These are phyloP conservation scores for Venturia asperata DNA, from an alignment of 2,329 filamentous ascomycete species.

Conservation along the genomic window DNA sequence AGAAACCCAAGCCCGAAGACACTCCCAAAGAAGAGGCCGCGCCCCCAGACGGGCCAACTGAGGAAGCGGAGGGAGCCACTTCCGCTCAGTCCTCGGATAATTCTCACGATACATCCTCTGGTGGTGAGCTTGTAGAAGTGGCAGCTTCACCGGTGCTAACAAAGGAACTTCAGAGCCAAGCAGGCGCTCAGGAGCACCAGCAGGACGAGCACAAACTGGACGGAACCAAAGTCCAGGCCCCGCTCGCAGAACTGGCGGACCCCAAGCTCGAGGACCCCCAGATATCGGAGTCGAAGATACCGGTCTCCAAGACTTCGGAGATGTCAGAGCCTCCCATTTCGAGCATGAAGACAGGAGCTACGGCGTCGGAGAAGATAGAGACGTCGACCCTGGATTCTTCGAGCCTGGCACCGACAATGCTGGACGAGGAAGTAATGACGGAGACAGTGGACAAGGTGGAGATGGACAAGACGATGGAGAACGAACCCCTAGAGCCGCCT, in stretches of 20 bases:
- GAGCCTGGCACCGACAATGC: background rate
- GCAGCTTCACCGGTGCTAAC: conserved; percentile 9
- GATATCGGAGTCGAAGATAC: background rate
- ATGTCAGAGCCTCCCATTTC: background rate
- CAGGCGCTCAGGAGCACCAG: background rate
- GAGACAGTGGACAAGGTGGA: conserved; percentile 4
- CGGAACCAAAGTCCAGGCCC: background rate
- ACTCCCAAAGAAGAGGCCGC: background rate
- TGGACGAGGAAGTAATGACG: background rate
- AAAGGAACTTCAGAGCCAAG: background rate
- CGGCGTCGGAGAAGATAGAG: background rate
- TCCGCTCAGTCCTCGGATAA: background rate
- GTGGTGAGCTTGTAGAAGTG: conserved; percentile 1
- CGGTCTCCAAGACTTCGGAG: background rate
- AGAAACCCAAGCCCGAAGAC: background rate
- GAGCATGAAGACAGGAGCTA: background rate
- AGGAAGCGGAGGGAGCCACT: background rate
- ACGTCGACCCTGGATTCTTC: conserved; percentile 5
- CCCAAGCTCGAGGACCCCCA: background rate
- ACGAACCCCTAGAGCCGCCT: background rate
- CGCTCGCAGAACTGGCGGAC: background rate
- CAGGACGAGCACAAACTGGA: no score
- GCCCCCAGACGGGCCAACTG: background rate
- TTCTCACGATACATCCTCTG: background rate
- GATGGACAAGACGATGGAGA: conserved; percentile 11